phyloP scores from a whole-genome alignment of 2,329 filamentous ascomycete species.

The Sphaerulina populicola region DNA sequence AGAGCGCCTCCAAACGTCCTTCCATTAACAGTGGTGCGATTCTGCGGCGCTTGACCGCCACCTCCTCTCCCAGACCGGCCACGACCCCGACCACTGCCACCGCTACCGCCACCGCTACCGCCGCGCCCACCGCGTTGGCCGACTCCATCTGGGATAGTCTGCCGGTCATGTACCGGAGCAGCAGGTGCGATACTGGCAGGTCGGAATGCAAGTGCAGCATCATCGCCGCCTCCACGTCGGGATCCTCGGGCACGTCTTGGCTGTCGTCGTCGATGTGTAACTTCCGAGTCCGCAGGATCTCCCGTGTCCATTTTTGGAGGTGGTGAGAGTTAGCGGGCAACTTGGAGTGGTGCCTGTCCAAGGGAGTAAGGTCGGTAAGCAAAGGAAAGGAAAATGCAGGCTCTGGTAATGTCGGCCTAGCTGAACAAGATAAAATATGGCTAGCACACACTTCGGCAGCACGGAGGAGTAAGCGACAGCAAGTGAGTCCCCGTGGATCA shows the following conservation, averaged over 20 bases:
- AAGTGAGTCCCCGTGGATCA: conserved; percentile 5
- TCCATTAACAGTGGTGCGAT: conserved; percentile 34
- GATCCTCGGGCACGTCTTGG: conserved; percentile 26
- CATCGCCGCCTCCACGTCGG: conserved; percentile 19
- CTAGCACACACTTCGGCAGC: background rate
- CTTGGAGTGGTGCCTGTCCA: background rate
- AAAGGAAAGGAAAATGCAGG: conserved; percentile 13
- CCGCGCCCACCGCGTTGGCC: conserved; percentile 10
- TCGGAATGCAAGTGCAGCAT: conserved; percentile 25
- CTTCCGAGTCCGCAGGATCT: conserved; percentile 3
- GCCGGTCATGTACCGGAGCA: conserved; percentile 20
- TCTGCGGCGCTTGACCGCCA: conserved; percentile 18
- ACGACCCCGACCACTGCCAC: conserved; percentile 8
- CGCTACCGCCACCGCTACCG: conserved; percentile 5
- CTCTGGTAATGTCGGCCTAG: conserved; percentile 17
- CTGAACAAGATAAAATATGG: conserved; percentile 12
- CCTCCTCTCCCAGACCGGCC: conserved; percentile 20
- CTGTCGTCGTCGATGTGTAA: conserved; percentile 17
- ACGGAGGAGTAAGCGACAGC: conserved; percentile 4
- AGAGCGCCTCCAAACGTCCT: conserved; percentile 45
- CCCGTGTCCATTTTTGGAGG: conserved; percentile 11
- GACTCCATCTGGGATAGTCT: conserved; percentile 8
- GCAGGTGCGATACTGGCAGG: conserved; percentile 30
- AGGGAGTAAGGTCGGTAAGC: background rate
- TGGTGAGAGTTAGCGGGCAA: background rate